Percentiles rank a stretch among this genome's conserved stretches.
Evolutionary conservation across 768 basidiomycete species (phyloP).

Genomic region (Amanita rubescens): DNA sequence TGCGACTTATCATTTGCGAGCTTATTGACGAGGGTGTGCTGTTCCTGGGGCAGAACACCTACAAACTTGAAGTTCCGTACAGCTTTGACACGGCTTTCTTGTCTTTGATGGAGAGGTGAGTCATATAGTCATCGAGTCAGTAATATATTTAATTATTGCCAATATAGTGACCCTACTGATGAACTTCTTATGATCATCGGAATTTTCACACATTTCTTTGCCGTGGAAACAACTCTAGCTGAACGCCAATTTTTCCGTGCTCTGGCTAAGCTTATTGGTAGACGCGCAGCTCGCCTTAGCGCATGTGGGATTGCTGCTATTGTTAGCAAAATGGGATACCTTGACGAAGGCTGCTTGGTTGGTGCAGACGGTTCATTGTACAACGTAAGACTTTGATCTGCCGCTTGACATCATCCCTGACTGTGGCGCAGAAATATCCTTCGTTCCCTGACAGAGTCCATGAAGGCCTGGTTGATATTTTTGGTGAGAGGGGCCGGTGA

Average conservation of each 20-base stretch:
- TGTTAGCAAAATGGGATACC: conserved; percentile 88
- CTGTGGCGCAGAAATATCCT: conserved; percentile 82
- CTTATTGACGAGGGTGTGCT: conserved; percentile 95
- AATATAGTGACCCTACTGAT: conserved; percentile 82
- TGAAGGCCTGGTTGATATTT: conserved; percentile 88
- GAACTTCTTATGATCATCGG: conserved; percentile 96
- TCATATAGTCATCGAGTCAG: neutral
- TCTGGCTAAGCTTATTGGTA: conserved; percentile 82
- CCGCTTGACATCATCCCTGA: neutral
- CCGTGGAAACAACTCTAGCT: conserved; percentile 89
- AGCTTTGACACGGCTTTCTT: conserved; percentile 95
- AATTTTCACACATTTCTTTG: conserved; percentile 96
- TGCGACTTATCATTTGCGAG: conserved; percentile 91
- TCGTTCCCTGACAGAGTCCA: conserved; percentile 90
- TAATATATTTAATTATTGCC: neutral
- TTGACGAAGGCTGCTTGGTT: conserved; percentile 85
- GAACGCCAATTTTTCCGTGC: conserved; percentile 98
- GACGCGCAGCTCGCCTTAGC: conserved; percentile 84
- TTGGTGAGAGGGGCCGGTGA: conserved; percentile 91
- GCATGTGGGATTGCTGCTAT: conserved; percentile 97
- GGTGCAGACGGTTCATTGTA: conserved; percentile 95
- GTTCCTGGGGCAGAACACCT: conserved; percentile 97
- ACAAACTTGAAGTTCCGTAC: conserved; percentile 93
- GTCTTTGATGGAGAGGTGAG: conserved; percentile 90
- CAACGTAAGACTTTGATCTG: conserved; percentile 49